A percentile compares a stretch with the other conserved stretches of the same genome.
These are phyloP conservation scores for Lactifluus pinguis DNA, from an alignment of 768 basidiomycete species.

Conservation along the genomic window DNA sequence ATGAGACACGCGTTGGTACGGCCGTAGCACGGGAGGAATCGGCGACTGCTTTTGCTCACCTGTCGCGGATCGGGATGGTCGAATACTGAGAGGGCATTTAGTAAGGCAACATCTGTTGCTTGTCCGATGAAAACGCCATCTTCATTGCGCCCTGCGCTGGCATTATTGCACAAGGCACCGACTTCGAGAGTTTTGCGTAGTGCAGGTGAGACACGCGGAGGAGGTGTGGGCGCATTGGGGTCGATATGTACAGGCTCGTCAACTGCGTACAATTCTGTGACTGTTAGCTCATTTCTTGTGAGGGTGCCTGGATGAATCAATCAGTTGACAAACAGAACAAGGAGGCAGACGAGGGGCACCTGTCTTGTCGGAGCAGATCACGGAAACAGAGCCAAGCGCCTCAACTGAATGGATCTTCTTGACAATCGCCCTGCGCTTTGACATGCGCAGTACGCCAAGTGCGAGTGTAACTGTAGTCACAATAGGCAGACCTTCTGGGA, in stretches of 20 bases:
- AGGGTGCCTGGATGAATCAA: conserved; percentile 51
- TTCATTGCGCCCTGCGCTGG: conserved; percentile 52
- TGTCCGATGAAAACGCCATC: conserved; percentile 75
- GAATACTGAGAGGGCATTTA: conserved; percentile 68
- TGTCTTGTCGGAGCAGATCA: conserved; percentile 97
- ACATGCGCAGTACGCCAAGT: conserved; percentile 88
- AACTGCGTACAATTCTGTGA: conserved; percentile 79
- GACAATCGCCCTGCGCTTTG: conserved; percentile 90
- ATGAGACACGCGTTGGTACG: not conserved
- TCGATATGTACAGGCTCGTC: conserved; percentile 73
- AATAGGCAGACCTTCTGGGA: conserved; percentile 93
- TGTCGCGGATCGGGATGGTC: conserved; percentile 59
- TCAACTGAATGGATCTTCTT: conserved; percentile 96
- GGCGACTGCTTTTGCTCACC: conserved; percentile 34
- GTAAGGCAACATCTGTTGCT: conserved; percentile 85
- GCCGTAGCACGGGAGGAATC: not conserved
- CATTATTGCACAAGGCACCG: conserved; percentile 87
- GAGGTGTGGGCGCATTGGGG: conserved; percentile 34
- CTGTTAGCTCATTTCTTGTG: conserved; percentile 94
- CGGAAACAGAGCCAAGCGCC: conserved; percentile 88
- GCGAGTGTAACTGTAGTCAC: conserved; percentile 97
- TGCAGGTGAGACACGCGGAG: conserved; percentile 47
- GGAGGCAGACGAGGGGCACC: conserved; percentile 36
- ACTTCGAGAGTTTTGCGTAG: conserved; percentile 69
- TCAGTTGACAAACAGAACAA: not conserved